Conservation (phyloP, 2,329 filamentous ascomycete species). For the Myriosclerotinia curreyana region DNA sequence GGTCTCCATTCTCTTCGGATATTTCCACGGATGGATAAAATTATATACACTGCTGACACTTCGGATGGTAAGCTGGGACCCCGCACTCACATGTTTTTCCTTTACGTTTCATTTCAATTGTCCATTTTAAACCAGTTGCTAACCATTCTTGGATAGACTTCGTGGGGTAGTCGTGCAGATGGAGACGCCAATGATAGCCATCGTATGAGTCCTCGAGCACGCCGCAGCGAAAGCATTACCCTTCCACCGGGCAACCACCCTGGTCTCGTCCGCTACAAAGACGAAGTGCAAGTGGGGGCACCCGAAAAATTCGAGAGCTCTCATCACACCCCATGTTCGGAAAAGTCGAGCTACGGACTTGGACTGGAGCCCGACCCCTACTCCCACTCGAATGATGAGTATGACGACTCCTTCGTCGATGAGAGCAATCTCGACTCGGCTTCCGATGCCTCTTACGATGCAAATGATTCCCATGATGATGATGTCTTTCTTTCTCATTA, state of each 20-base stretch:
- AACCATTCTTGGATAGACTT: conserved; percentile 58
- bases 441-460: conserved; percentile 30
- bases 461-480: conserved; percentile 31
- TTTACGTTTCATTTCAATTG: conserved; percentile 24
- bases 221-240: conserved; percentile 42
- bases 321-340: conserved; percentile 11
- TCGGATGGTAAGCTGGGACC: conserved; percentile 58
- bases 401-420: conserved; percentile 20
- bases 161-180: conserved; percentile 91
- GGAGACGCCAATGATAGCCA: conserved; percentile 79
- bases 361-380: not conserved
- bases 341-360: conserved; percentile 6
- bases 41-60: conserved; percentile 81
- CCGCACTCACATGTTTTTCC: conserved; percentile 13
- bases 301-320: conserved; percentile 17
- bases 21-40: conserved; percentile 90
- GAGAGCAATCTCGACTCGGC: conserved; percentile 26
- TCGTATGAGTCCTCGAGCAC: conserved; percentile 45
- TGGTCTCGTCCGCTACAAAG: conserved; percentile 46
- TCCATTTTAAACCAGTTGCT: conserved; percentile 21
- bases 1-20: conserved; percentile 86
- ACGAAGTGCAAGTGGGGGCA: conserved; percentile 31
- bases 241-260: conserved; percentile 46
- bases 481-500: conserved; percentile 18
- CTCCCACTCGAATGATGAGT: conserved; percentile 18